Evolutionary conservation across 1,139 yeast species (phyloP), one percentile per base, ranked within the genome.

Genomic region (Williopsis jadinii): DNA sequence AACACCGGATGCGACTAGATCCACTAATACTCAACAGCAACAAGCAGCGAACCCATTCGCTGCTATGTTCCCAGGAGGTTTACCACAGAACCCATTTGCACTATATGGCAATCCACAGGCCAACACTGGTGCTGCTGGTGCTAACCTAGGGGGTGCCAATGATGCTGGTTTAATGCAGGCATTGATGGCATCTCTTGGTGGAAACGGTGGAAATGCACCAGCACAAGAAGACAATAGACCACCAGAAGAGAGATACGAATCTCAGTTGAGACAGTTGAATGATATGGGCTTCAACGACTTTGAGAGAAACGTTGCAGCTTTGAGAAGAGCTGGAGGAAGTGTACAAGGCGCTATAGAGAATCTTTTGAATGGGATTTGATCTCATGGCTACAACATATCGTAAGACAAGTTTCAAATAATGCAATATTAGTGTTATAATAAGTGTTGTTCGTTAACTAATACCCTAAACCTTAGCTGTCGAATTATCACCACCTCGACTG

Each of bases 331-430:
- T 43, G 97, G 97, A 26, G 98, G 98, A 11, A 85, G 90, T 52
- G 97, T 92, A 14, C 96, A 92, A 64, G 97, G 97, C 34, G 98
- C 98, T 11, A 73, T 92, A 43, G 97, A 90, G 62, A 85, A 87
- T 46, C 70, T 92, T 55, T 73, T 92, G 46, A 82, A 73, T 49
- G 84, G 82, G 28, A 15, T 8, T 36, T 36, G 32, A 30, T 12
- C 30, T 8, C 4, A 5, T 29, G n/a, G n/a, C 30, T 29, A 29
- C 30, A 19, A 19, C 4, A 6, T 6, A 19, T 19, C 24, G 24
- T 19, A 19, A 4, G 6, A 19, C 24, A 19, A 6, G 24, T 19
- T 19, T 19, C 24, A 19, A 19, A 19, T 19, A 19, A 19, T 19
- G 24, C 24, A 19, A 19, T 19, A 19, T 19, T 19, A 19, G 6